Evolutionary conservation across 352 stramenopile genomes (phyloP), one percentile per base, ranked within the genome.

Genomic region (Phytopythium cucurbitacearum): DNA sequence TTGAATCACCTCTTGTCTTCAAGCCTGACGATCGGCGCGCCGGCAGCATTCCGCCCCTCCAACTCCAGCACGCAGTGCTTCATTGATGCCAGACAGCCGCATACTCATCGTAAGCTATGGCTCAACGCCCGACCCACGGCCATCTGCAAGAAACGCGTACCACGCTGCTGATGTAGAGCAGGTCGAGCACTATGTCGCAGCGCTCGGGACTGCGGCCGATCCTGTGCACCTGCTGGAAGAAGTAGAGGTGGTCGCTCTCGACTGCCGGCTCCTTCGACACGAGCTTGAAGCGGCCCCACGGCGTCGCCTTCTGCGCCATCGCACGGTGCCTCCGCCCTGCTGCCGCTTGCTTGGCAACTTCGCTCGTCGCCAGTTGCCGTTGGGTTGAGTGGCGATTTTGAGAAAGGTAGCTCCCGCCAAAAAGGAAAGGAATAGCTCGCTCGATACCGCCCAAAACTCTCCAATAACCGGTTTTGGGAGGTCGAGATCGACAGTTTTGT

Each of bases 161-260:
- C 38, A 81, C 53, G 40, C 71, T 77, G 60, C 80, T 91, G 62
- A 91, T 79, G 56, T 86, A 86, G 44, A 64, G 64, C 50, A 73
- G 60, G 49, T 82, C 61, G 38, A 91, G 52, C 40, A 88, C 59
- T 33, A 76, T 41, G 60, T 91, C 64, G n/a, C 62, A 67, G 42
- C 63, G 72, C 40, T 43, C 51, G 11, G 68, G 59, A 39, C 70
- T 79, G 58, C 81, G 78, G 11, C 81, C 81, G 44, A 91, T 85
- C 33, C 53, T 65, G 40, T 77, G 81, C 44, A 43, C 42, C 50
- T 59, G 62, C 8, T 57, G 57, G 12, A 48, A 60, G 49, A 91
- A 87, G 59, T 85, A 81, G 34, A 91, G 63, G 57, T 88, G 76
- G 59, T 91, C 76, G 33, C 45, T 75, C 50, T 91, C 76, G 3